phyloP scores from a whole-genome alignment of 306 rosid genomes.

The Corylus heterophylla region DNA sequence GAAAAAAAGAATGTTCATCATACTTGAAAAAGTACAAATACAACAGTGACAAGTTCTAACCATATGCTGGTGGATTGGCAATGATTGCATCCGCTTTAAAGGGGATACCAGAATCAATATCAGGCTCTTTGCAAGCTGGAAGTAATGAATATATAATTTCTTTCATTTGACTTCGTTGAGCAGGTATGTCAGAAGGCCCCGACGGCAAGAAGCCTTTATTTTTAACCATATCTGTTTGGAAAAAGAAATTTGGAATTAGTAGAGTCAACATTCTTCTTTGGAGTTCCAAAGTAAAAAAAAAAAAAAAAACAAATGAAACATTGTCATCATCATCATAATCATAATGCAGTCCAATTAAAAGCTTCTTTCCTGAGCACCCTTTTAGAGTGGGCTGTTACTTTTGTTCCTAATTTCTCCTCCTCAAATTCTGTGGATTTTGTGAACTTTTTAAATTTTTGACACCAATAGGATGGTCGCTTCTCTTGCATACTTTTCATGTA shows the following conservation, averaged over 20 bases:
- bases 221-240: constrained; percentile 90
- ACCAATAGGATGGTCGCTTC: too few species aligned
- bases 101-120: constrained; percentile 70
- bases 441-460: too few species aligned
- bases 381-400: too few species aligned
- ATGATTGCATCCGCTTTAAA: constrained; percentile 93
- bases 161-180: constrained; percentile 91
- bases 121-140: constrained; percentile 94
- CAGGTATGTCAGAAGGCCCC: constrained; percentile 94
- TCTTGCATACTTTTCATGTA: too few species aligned
- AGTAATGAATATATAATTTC: constrained; percentile 80
- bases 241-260: not conserved
- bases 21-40: constrained; percentile 5
- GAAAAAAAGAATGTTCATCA: not conserved
- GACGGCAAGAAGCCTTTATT: constrained; percentile 98
- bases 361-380: too few species aligned
- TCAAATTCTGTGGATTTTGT: too few species aligned
- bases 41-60: constrained; percentile 46
- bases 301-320: constrained; percentile 4
- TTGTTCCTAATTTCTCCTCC: too few species aligned
- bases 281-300: constrained; percentile 12
- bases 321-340: too few species aligned
- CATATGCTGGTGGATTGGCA: constrained; percentile 98
- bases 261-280: not conserved
- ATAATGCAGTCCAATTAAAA: too few species aligned